Evolutionary conservation across 306 rosid genomes (phyloP).

Genomic region (Vicia sativa): DNA sequence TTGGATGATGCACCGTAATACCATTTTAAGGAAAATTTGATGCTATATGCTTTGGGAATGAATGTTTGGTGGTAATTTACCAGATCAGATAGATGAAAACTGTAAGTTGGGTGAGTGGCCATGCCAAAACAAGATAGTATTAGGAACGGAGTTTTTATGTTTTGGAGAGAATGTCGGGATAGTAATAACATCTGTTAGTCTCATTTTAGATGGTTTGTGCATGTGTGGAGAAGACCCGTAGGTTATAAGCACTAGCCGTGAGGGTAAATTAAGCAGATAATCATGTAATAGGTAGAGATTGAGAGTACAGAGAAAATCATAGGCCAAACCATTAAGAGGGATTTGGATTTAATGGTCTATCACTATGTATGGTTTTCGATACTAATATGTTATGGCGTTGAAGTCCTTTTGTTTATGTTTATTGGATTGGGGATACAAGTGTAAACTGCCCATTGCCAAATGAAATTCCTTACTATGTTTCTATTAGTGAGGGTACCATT

Average conservation of each 20-base stretch:
- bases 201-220: conserved; percentile 6
- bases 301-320: not conserved
- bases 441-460: conserved; percentile 28
- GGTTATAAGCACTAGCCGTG: not conserved
- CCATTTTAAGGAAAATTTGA: not conserved
- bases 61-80: conserved; percentile 9
- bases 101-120: conserved; percentile 8
- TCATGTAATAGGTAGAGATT: not conserved
- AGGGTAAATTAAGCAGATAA: conserved; percentile 9
- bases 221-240: not conserved
- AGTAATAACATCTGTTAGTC: not conserved
- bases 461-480: conserved; percentile 11
- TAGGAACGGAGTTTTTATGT: not conserved
- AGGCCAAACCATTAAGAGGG: not conserved
- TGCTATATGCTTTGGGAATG: not conserved
- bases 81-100: not conserved
- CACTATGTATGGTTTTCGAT: not conserved
- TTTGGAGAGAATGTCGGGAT: not conserved
- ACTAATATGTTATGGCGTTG: not conserved
- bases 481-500: conserved; percentile 10
- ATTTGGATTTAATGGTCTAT: conserved; percentile 12
- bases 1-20: conserved; percentile 24
- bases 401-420: not conserved
- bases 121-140: not conserved
- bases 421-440: conserved; percentile 10